Evolutionary conservation across 305 asterid species (phyloP).

Genomic region (Plantago coronopus): DNA sequence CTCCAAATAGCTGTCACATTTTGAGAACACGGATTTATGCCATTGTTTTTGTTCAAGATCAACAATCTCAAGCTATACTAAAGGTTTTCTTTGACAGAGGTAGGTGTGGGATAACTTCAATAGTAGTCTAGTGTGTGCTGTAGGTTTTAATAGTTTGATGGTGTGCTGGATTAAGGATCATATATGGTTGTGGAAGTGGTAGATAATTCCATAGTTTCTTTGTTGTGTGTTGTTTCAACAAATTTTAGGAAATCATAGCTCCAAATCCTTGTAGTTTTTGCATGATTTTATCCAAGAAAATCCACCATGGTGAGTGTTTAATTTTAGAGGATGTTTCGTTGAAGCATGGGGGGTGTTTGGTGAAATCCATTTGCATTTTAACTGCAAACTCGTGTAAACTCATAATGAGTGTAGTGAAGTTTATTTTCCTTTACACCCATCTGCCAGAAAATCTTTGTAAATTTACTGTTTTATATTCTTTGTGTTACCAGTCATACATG

Average conservation of each 20-base stretch:
- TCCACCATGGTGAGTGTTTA: no score
- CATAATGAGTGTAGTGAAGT: neutral
- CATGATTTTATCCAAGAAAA: neutral
- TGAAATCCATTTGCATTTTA: neutral
- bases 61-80: neutral
- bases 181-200: neutral
- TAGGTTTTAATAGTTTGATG: neutral
- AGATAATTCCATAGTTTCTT: neutral
- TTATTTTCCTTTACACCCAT: neutral
- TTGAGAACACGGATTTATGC: neutral
- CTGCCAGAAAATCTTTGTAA: neutral
- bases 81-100: neutral
- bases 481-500: constrained; percentile 70
- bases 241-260: no score
- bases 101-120: neutral
- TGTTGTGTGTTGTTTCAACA: neutral
- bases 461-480: constrained; percentile 3
- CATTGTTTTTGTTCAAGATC: neutral
- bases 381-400: neutral
- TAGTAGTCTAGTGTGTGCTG: neutral
- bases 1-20: neutral
- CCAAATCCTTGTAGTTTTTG: neutral
- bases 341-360: neutral
- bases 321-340: no score
- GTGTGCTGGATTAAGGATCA: neutral